Evolutionary conservation across 1,284 basidiomycete genomes (phyloP).

Genomic region (Puccinia novopanici): DNA sequence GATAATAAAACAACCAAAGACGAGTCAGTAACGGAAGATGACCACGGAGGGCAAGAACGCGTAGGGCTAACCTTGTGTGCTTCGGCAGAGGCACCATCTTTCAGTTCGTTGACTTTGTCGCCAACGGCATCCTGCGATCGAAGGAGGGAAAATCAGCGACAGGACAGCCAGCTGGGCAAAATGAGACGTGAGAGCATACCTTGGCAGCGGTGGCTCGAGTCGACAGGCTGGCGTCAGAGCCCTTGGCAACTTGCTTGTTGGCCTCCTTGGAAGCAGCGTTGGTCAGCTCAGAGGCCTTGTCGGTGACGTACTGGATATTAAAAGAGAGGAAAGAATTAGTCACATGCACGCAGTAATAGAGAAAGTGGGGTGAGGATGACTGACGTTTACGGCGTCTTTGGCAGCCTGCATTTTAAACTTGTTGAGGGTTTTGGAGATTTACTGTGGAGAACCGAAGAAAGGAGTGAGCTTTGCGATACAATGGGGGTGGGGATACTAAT

Average conservation of each 20-base stretch:
- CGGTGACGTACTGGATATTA: constrained; percentile 53
- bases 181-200: constrained; percentile 21
- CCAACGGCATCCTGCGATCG: constrained; percentile 48
- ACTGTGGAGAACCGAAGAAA: background rate
- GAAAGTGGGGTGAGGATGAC: constrained; percentile 39
- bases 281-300: constrained; percentile 52
- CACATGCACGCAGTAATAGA: no score
- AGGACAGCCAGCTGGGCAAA: background rate
- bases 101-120: constrained; percentile 51
- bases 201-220: constrained; percentile 53
- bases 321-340: background rate
- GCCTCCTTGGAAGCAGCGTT: constrained; percentile 54
- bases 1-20: background rate
- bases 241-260: constrained; percentile 56
- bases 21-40: background rate
- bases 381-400: no score
- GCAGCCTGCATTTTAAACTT: constrained; percentile 34
- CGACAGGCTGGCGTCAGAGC: constrained; percentile 53
- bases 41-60: background rate
- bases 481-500: background rate
- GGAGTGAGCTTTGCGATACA: background rate
- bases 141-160: background rate
- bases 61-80: constrained; percentile 35
- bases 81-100: constrained; percentile 49
- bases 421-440: background rate